phyloP scores from a whole-genome alignment of 2,329 filamentous ascomycete species.

The Clathrospora elynae region DNA sequence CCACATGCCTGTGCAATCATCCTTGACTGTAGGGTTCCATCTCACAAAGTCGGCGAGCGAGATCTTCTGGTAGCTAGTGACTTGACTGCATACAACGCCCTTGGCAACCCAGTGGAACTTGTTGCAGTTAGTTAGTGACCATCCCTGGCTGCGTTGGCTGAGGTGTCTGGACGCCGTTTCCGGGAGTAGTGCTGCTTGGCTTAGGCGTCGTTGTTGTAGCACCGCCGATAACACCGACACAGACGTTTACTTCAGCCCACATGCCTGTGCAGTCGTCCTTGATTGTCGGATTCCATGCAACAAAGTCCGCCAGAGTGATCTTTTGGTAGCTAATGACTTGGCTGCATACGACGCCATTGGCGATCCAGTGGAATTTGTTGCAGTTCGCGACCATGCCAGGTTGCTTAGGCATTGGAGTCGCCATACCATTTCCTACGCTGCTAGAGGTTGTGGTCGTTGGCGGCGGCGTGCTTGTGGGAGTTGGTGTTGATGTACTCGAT shows the following conservation, averaged over 20 bases:
- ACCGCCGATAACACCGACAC: slow-evolving; percentile 1
- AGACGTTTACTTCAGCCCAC: slow-evolving; percentile 1
- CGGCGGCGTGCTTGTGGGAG: no score
- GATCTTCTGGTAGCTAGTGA: slow-evolving; percentile 10
- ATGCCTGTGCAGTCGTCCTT: not conserved
- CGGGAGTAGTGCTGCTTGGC: no score
- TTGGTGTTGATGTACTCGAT: no score
- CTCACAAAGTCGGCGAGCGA: slow-evolving; percentile 7
- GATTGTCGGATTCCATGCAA: slow-evolving; percentile 4
- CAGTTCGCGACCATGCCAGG: slow-evolving; percentile 5
- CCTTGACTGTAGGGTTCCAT: slow-evolving; percentile 14
- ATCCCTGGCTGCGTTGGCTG: no score
- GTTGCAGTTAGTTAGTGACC: no score
- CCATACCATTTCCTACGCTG: slow-evolving; percentile 4
- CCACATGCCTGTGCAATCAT: slow-evolving; percentile 11
- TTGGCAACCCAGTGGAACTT: no score
- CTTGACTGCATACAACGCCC: slow-evolving; percentile 15
- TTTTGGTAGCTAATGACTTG: not conserved
- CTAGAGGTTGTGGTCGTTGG: no score
- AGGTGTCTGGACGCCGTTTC: no score
- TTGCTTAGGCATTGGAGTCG: slow-evolving; percentile 2
- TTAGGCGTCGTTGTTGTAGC: no score
- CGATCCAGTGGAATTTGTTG: slow-evolving; percentile 6
- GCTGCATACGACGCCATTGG: not conserved
- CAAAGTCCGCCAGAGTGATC: slow-evolving; percentile 4